Evolutionary conservation across 495 filamentous ascomycete species (phyloP), one percentile per base, ranked within the genome.

Genomic region (Sordaria brevicollis): DNA sequence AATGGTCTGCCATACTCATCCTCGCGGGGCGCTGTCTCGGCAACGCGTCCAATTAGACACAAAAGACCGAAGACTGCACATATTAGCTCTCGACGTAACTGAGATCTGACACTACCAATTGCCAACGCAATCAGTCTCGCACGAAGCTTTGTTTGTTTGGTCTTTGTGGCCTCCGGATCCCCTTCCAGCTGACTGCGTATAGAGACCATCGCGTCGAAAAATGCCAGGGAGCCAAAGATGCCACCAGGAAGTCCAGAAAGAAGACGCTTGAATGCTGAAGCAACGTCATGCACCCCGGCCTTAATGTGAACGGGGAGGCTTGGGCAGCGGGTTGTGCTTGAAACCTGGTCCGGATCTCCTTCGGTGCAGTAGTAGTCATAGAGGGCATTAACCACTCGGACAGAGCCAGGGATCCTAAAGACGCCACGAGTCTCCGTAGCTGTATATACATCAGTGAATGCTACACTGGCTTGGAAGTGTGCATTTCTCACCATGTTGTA

Each of bases 241-340:
- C 92, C 92, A 2, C 88, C 89, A 0, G 92, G 92, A 1, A 95
- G 78, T 5, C 89, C 90, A 8, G 86, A 82, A 17, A 95, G 78
- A 7, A 95, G 79, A 34, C 85, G 86, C 74, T 92, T 93, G 79
- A 94, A 90, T 10, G 88, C 82, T 65, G 89, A 90, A 1, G 89
- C 90, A 8, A 93, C 87, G 79, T 91, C 89, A 67, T 91, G 88
- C n/a, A 89, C 81, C 15, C 83, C 72, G 21, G 78, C 83, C 71
- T 76, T 81, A 72, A 89, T 88, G 72, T 87, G 86, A 9, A 71
- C 69, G 8, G 88, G 88, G 9, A 88, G 79, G 34, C 82, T 86
- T 5, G 85, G 84, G 65, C 83, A 83, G 43, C 84, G 79, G 39
- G 83, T 86, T 5, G 86, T 88, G 69, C 81, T 81, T 36, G 86